Base-by-base conservation (phyloP, 2,329 filamentous ascomycete genomes). In the Eutypella sp. region DNA sequence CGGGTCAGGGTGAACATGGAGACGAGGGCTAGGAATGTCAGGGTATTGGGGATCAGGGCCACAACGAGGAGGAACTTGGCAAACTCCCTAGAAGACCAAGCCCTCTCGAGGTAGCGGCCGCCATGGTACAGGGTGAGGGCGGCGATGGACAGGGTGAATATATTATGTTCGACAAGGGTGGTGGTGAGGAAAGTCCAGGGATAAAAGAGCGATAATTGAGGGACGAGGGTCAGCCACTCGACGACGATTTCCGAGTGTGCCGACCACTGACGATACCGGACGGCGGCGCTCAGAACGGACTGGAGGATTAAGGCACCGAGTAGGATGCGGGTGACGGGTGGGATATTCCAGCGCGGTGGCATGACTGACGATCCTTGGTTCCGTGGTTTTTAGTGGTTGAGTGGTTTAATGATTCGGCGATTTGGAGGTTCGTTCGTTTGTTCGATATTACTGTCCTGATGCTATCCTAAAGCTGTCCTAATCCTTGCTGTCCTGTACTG, bases 111-210 rank as follows among this genome's bases (percentile, higher is more conserved):
- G 67, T 99, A 99, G 58, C 90, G 83, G 9, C 93, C 93, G 45
- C 92, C 92, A 71, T 96, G 89, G 67, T 91, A 95, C 44, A 97
- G 70, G 1, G 91, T 91, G 37, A 84, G 72, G 23, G 78, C 84
- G 40, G 89, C 89, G 47, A 95, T 81, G 22, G 81, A 70, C 37
- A 96, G 75, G 10, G 89, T 95, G 61, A 96, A 87, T 57, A 97
- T 75, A 66, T 97, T 97, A 67, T 89, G 87, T 72, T 99, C 93
- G 41, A 96, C 89, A 46, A 96, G 78, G 0, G 90, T 88, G 2
- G 90, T 86, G 3, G 88, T 87, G 46, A 95, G 59, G 53, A 96
- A 86, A 1, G 90, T 95, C 93, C 93, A 99, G 1, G 93, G 93
- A 63, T 95, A 96, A 60, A 88, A 78, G 48, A 95, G 72, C 47